A percentile compares a stretch with the other conserved stretches of the same genome.
These are phyloP conservation scores for Xerocomus amazonicus DNA, from an alignment of 1,284 basidiomycete genomes.

Conservation along the genomic window DNA sequence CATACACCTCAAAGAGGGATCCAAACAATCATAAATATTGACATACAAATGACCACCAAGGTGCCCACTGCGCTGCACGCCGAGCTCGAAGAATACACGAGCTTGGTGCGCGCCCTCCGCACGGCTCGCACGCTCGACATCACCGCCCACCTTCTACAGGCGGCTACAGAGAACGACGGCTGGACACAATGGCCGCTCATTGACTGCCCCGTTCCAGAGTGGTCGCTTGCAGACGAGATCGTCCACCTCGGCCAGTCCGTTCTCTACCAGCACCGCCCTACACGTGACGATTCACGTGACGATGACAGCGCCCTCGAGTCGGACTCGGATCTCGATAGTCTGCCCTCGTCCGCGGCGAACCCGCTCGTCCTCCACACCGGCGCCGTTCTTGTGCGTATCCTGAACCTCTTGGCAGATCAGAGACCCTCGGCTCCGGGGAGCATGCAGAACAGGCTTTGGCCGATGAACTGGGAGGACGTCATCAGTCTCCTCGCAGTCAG, in stretches of 20 bases:
- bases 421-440: constrained; percentile 29
- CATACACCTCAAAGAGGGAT: constrained; percentile 9
- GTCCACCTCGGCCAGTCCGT: not conserved
- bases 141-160: constrained; percentile 25
- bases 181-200: constrained; percentile 33
- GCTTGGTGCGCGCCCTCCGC: constrained; percentile 25
- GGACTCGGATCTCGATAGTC: constrained; percentile 13
- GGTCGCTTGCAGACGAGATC: constrained; percentile 29
- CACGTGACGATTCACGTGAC: not conserved
- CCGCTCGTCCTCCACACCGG: constrained; percentile 15
- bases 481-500: constrained; percentile 21
- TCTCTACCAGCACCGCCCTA: not conserved
- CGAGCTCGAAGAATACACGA: constrained; percentile 27
- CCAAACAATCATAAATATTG: constrained; percentile 20
- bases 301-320: not conserved
- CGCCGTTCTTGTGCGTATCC: constrained; percentile 19
- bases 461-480: constrained; percentile 33
- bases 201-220: constrained; percentile 30
- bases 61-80: constrained; percentile 23
- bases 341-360: constrained; percentile 9
- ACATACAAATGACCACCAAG: constrained; percentile 4
- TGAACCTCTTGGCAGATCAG: constrained; percentile 27
- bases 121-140: constrained; percentile 27
- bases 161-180: constrained; percentile 4
- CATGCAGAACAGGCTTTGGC: constrained; percentile 32